Evolutionary conservation across 164 flowering plant genomes (phyloP).

Genomic region (Buxus sempervirens): DNA sequence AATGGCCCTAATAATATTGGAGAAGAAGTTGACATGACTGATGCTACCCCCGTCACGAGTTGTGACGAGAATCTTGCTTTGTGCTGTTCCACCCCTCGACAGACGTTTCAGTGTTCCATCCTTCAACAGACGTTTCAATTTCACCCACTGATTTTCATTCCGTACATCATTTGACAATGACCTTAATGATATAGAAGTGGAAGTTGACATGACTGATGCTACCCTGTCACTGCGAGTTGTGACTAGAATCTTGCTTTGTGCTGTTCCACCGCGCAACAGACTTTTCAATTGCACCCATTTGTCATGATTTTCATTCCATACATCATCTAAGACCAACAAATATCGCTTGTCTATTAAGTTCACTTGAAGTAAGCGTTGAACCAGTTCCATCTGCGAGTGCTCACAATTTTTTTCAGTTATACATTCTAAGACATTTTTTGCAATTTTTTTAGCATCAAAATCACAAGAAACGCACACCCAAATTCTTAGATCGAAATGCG

Average conservation of each 20-base stretch:
- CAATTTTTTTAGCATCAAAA: conserved; percentile 9
- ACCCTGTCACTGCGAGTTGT: too few species aligned
- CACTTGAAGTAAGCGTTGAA: not conserved
- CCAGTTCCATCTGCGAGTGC: conserved; percentile 9
- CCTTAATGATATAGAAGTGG: too few species aligned
- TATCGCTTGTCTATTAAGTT: not conserved
- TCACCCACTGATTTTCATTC: too few species aligned
- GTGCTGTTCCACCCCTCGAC: conserved; percentile 9
- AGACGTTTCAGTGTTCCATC: too few species aligned
- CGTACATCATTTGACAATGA: too few species aligned
- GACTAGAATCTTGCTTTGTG: too few species aligned
- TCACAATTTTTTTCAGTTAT: not conserved
- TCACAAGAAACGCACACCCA: conserved; percentile 17
- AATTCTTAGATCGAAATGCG: conserved; percentile 10
- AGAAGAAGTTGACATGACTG: conserved; percentile 2
- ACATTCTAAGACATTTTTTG: conserved; percentile 1
- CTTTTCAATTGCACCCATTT: conserved; percentile 4
- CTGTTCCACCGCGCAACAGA: conserved; percentile 7
- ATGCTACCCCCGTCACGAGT: conserved; percentile 11
- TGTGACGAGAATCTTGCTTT: conserved; percentile 19
- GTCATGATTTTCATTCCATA: too few species aligned
- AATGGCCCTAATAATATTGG: conserved; percentile 1
- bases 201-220: too few species aligned
- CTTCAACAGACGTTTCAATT: not conserved
- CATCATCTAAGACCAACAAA: too few species aligned